Conservation (phyloP, 495 filamentous ascomycete genomes). For the Penicillium chermesinum region DNA sequence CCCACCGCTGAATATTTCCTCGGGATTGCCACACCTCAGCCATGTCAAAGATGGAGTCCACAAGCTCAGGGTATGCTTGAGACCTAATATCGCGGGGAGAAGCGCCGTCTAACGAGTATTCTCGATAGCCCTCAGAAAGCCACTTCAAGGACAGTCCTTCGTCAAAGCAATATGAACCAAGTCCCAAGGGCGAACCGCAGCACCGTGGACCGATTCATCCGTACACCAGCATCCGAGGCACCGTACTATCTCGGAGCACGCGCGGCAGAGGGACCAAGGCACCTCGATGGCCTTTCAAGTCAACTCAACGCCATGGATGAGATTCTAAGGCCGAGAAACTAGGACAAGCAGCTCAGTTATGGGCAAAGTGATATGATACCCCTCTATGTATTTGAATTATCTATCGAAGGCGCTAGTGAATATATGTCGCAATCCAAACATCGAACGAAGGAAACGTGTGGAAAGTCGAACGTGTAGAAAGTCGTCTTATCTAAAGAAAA, state of each 20-base stretch:
- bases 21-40: too few relatives aligned
- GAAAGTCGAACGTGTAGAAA: too few relatives aligned
- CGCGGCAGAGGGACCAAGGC: slow-evolving; percentile 31
- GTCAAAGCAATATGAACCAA: slow-evolving; percentile 29
- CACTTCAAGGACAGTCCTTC: slow-evolving; percentile 21
- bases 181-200: slow-evolving; percentile 23
- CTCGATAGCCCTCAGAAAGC: slow-evolving; percentile 17
- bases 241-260: slow-evolving; percentile 37
- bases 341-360: neutral
- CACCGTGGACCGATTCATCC: slow-evolving; percentile 30
- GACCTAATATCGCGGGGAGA: too few relatives aligned
- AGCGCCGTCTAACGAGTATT: too few relatives aligned
- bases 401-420: neutral
- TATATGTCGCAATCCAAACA: neutral
- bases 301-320: slow-evolving; percentile 34
- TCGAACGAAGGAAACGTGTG: neutral
- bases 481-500: slow-evolving; percentile 23
- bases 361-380: slow-evolving; percentile 9
- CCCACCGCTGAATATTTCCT: too few relatives aligned
- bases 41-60: too few relatives aligned
- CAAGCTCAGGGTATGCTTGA: too few relatives aligned
- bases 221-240: slow-evolving; percentile 30
- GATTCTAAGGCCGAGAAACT: slow-evolving; percentile 23
- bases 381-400: neutral
- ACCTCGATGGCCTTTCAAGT: slow-evolving; percentile 28